Conservation (phyloP, 768 basidiomycete species). For the Hortiboletus campestris region DNA sequence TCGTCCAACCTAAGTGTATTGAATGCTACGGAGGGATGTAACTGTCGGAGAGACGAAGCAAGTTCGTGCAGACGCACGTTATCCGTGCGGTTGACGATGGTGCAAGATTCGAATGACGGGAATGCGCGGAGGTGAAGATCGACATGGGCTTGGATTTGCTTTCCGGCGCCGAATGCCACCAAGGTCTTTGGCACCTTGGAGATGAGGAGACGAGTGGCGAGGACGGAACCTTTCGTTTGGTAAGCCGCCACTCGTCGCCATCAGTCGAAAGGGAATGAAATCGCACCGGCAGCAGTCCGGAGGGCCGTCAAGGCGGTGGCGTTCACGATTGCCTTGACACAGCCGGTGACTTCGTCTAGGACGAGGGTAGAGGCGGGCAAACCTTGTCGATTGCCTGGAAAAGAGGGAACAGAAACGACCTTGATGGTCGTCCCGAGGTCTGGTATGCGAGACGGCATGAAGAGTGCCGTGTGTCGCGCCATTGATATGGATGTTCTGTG, state of each 20-base stretch:
- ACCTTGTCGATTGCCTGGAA: slow-evolving; percentile 44
- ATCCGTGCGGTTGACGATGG: slow-evolving; percentile 60
- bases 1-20: slow-evolving; percentile 9
- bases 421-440: slow-evolving; percentile 65
- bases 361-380: slow-evolving; percentile 77
- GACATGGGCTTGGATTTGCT: slow-evolving; percentile 66
- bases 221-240: slow-evolving; percentile 53
- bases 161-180: slow-evolving; percentile 72
- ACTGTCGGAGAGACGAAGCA: slow-evolving; percentile 23
- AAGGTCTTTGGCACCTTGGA: slow-evolving; percentile 41
- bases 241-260: background rate
- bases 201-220: slow-evolving; percentile 58
- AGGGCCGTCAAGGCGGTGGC: slow-evolving; percentile 75
- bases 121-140: slow-evolving; percentile 59
- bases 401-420: slow-evolving; percentile 71
- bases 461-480: slow-evolving; percentile 58
- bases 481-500: slow-evolving; percentile 58
- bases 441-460: slow-evolving; percentile 78
- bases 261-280: background rate
- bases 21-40: slow-evolving; percentile 28
- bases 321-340: slow-evolving; percentile 74
- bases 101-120: slow-evolving; percentile 49
- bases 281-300: slow-evolving; percentile 74
- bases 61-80: slow-evolving; percentile 49
- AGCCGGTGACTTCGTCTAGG: slow-evolving; percentile 67